Base-by-base conservation (phyloP, 139 green algal genomes). In the Chlorella sorokiniana region DNA sequence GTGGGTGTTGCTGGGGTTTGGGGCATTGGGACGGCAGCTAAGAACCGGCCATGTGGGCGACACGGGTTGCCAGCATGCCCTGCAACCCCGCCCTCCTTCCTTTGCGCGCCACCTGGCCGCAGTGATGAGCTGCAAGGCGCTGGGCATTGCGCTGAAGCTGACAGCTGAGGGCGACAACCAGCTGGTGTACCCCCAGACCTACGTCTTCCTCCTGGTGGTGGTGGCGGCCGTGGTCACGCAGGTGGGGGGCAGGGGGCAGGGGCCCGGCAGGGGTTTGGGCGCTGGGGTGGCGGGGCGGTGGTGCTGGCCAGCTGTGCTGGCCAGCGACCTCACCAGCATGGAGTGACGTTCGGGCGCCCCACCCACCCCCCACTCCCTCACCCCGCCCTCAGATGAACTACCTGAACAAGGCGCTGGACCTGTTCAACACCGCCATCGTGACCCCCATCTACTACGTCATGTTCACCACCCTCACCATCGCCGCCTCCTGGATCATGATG, bases 371-470 rank as follows among this genome's bases (percentile, higher is more conserved):
- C 14, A 25, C 37, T 72, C 65, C 8, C 52, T 5, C 71, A 29
- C 44, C 31, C 37, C 20, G 20, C 40, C 37, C 52, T 18, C 59
- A 83, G 65, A 83, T 83, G 78, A 83, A 83, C 78, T 83, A 83
- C 78, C 67, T 83, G 35, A 83, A 83, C 78, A 74, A 74, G 48
- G 78, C 96, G 1, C 87, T 99, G 59, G 96, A 99, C 89, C 79
- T 97, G 59, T 99, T 98, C 89, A 99, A 98, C 90, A 98, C 96
- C 7, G 96, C 96, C 7, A 93, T 99, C 33, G 96, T 99, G 10
- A 95, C 89, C 23, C 96, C 96, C 51, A 95, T 99, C 35, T 99
- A 99, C 85, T 99, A 99, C 85, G 96, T 99, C 61, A 97, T 98
- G 92, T 99, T 99, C 88, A 99, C 96, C 20, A 87, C 89, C 40